phyloP scores from a whole-genome alignment of 129 eudicot genomes.

The Helianthus annuus region DNA sequence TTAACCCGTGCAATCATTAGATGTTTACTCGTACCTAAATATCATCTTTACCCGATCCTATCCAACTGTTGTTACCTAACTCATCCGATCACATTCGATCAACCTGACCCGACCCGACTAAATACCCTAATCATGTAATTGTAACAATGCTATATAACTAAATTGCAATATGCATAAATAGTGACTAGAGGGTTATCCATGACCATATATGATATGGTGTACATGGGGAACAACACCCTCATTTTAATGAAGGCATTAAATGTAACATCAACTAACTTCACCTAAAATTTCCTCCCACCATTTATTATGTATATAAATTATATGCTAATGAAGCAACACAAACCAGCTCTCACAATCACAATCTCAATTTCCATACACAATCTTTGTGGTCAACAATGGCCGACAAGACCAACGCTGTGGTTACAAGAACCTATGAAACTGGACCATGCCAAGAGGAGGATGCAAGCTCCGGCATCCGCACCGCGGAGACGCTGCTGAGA shows the following conservation, averaged over 20 bases:
- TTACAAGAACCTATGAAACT: constrained; percentile 7
- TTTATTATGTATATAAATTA: constrained; percentile 28
- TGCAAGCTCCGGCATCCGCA: constrained; percentile 46
- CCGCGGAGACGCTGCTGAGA: constrained; percentile 74
- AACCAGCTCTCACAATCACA: constrained; percentile 24
- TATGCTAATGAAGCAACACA: constrained; percentile 14
- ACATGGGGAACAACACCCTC: constrained; percentile 12
- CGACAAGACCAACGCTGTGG: constrained; percentile 29
- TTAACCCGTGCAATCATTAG: too few species aligned
- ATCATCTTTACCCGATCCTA: too few species aligned
- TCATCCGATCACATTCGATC: too few species aligned
- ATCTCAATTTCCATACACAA: background rate
- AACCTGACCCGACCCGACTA: too few species aligned
- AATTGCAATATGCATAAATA: background rate
- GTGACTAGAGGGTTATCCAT: background rate
- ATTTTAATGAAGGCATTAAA: constrained; percentile 32
- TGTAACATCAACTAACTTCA: constrained; percentile 33
- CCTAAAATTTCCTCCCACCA: constrained; percentile 31
- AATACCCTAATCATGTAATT: too few species aligned
- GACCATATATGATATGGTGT: background rate
- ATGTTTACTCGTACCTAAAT: too few species aligned
- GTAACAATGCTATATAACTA: too few species aligned
- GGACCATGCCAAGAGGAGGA: constrained; percentile 27
- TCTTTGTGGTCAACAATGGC: constrained; percentile 27
- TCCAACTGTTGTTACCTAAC: too few species aligned